Conservation (phyloP, 2,329 filamentous ascomycete genomes). For the Juglanconis sp. region DNA sequence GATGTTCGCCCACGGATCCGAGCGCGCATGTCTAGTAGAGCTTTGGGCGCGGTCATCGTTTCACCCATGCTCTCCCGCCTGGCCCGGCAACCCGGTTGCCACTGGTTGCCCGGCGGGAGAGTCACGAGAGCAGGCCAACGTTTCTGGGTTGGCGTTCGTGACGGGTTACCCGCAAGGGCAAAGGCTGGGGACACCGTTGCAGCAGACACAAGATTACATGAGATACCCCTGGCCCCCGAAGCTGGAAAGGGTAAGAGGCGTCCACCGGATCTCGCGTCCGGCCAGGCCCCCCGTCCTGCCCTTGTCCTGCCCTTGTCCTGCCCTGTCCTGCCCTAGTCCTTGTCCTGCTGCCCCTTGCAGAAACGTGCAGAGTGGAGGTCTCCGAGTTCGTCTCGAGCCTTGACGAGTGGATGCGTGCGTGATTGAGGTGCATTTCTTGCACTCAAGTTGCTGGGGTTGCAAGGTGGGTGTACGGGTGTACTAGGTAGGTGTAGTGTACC, state of each 20-base stretch:
- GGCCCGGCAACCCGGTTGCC: too few relatives aligned
- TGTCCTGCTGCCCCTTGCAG: neutral
- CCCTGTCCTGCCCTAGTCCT: too few relatives aligned
- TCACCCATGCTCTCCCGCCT: too few relatives aligned
- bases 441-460: neutral
- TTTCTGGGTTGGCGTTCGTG: neutral
- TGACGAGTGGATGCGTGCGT: neutral
- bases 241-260: neutral
- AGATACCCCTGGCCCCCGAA: neutral
- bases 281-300: too few relatives aligned
- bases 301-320: too few relatives aligned
- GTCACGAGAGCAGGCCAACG: neutral
- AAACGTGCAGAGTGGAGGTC: neutral
- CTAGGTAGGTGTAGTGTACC: too few relatives aligned
- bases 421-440: neutral
- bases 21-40: neutral
- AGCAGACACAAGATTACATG: neutral
- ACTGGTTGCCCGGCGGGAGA: neutral
- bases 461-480: neutral
- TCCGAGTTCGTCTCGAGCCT: neutral
- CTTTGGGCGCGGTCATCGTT: neutral
- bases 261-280: neutral
- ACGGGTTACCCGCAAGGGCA: neutral
- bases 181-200: neutral
- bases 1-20: neutral